phyloP scores from a whole-genome alignment of 257 asterid genomes.

The Phtheirospermum japonicum region DNA sequence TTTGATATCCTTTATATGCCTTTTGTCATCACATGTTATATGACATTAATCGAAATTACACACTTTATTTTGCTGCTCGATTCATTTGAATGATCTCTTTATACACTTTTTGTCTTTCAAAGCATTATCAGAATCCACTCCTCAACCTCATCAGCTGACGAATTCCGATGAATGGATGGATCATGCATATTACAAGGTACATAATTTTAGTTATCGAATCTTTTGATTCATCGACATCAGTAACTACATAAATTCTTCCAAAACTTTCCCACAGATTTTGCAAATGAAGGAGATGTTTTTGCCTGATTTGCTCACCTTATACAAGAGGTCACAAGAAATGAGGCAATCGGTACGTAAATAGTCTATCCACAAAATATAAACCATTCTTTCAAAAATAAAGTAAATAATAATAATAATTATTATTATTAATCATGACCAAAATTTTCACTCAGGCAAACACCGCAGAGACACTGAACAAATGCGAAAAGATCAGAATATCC shows the following conservation, averaged over 20 bases:
- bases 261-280: slow-evolving; percentile 29
- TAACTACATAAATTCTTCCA: neutral
- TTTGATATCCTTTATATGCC: slow-evolving; percentile 16
- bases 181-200: slow-evolving; percentile 31
- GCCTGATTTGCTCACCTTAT: slow-evolving; percentile 12
- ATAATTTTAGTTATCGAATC: neutral
- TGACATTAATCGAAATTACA: no score
- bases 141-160: slow-evolving; percentile 28
- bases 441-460: slow-evolving; percentile 29
- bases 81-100: neutral
- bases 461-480: slow-evolving; percentile 16
- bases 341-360: slow-evolving; percentile 27
- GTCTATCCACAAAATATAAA: neutral
- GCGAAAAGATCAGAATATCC: neutral
- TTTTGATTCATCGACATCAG: neutral
- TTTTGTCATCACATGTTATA: no score
- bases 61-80: neutral
- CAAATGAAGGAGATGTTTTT: slow-evolving; percentile 29
- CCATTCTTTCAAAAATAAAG: neutral
- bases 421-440: no score
- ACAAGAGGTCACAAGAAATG: slow-evolving; percentile 25
- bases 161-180: slow-evolving; percentile 40
- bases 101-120: slow-evolving; percentile 7
- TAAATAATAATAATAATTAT: no score
- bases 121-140: slow-evolving; percentile 29